Evolutionary conservation across 306 rosid species (phyloP).

Genomic region (Crotalaria pallida): DNA sequence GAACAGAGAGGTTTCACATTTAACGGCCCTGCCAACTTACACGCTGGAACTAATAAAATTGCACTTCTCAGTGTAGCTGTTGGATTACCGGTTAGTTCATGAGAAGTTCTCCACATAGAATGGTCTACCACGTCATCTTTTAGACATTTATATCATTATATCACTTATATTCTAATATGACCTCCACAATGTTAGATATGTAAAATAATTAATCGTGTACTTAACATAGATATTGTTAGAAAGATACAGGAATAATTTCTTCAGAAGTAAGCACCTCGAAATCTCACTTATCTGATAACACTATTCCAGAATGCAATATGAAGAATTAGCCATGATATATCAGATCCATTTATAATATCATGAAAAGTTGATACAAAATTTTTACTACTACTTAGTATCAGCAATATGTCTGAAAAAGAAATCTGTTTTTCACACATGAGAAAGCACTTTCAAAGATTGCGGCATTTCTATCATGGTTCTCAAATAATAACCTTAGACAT

Average conservation of each 20-base stretch:
- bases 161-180: background rate
- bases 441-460: background rate
- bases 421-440: background rate
- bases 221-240: background rate
- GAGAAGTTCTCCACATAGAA: background rate
- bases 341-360: too few relatives aligned
- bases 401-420: too few relatives aligned
- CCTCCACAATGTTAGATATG: background rate
- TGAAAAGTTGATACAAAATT: too few relatives aligned
- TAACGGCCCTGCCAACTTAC: slow-evolving; percentile 58
- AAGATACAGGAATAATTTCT: background rate
- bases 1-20: slow-evolving; percentile 65
- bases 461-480: background rate
- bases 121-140: background rate
- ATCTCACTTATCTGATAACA: too few relatives aligned
- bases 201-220: background rate
- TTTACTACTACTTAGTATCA: too few relatives aligned
- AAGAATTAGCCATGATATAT: too few relatives aligned
- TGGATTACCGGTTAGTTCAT: slow-evolving; percentile 75
- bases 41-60: slow-evolving; percentile 68
- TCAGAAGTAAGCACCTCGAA: too few relatives aligned
- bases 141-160: background rate
- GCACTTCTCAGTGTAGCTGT: slow-evolving; percentile 87
- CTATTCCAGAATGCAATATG: too few relatives aligned
- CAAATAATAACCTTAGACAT: background rate